Evolutionary conservation across 73 alveolate species (phyloP), one percentile per base, ranked within the genome.

Genomic region (Tetrahymena borealis): DNA sequence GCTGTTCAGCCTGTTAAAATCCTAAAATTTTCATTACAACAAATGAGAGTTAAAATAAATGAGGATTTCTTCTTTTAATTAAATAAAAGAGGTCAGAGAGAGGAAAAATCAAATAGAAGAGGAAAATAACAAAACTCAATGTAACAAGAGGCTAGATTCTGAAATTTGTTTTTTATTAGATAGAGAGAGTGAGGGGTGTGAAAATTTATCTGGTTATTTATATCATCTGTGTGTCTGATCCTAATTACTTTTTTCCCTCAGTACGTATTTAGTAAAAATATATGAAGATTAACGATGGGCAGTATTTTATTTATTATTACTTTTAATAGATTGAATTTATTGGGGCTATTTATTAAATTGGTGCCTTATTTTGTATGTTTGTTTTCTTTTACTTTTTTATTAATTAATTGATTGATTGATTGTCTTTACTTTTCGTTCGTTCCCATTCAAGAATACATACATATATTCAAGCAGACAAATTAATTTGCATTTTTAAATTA

Each of bases 51-150:
- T 3, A 18, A 60, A 60, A 60, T 24, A 60, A 3, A n/a, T 4
- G 28, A n/a, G 85, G 36, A 20, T n/a, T 4, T 60, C n/a, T 32
- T n/a, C 85, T 60, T 60, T 60, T 60, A 60, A 60, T 60, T 60
- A 60, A 60, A 60, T 15, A 60, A 60, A 60, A 60, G 85, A 60
- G 85, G 85, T 60, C 85, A 60, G 85, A 60, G 85, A 60, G 85
- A 60, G 85, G 85, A 60, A 60, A 60, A 60, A 60, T 18, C 28
- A 32, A 60, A 60, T 60, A 24, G 28, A 60, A 13, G 9, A 5
- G 10, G 85, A 28, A 60, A 60, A n/a, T 60, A 24, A 18, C 28
- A 6, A 60, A 18, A 15, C n/a, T 60, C 33, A 3, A 60, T 24
- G 85, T 60, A 60, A 60, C 85, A 20, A 10, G 28, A 60, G 35